Evolutionary conservation across 331 rosid genomes (phyloP), one percentile per base, ranked within the genome.

Genomic region (Cydonia oblonga): DNA sequence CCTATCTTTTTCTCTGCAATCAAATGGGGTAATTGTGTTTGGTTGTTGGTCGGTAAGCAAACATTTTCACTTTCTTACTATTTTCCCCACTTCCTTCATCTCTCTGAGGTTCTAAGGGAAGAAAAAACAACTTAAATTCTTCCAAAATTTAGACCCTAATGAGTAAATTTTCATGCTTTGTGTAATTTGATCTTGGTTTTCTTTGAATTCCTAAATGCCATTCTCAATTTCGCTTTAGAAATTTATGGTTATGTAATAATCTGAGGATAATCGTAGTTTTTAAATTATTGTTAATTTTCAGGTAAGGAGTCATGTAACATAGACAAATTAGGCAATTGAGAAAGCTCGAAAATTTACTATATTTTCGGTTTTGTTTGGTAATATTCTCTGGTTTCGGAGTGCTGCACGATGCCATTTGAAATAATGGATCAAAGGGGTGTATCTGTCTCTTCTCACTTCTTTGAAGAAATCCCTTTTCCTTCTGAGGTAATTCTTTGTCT

Each of bases 391-490:
- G 79, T 74, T 76, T 75, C 51, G 42, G 75, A 77, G 74, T 57
- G 75, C 75, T 76, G 74, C 82, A 79, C 74, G 78, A 90, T 90
- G 96, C 90, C 93, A 76, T 90, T 81, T 78, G 86, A 88, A 83
- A 58, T 86, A 65, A 83, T 83, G 91, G 93, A 90, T 76, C 90
- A 81, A 75, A 85, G 86, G 75, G 84, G 85, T 26, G 83, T 84
- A 71, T 79, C 90, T 63, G 86, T 88, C 75, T 80, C 96, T 29
- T 69, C 92, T n/a, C 89, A 73, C 65, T 72, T 74, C 74, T 87
- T 80, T 70, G 91, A 86, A 66, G 96, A 86, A 59, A 56, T 86
- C 65, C 66, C 85, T 58, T 84, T 81, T 80, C 68, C 76, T 73
- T 81, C 91, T 52, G 90, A 88, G 90, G 93, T 87, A 61, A 59